phyloP scores from a whole-genome alignment of 1,284 basidiomycete genomes.

The Polyporus tsugae region DNA sequence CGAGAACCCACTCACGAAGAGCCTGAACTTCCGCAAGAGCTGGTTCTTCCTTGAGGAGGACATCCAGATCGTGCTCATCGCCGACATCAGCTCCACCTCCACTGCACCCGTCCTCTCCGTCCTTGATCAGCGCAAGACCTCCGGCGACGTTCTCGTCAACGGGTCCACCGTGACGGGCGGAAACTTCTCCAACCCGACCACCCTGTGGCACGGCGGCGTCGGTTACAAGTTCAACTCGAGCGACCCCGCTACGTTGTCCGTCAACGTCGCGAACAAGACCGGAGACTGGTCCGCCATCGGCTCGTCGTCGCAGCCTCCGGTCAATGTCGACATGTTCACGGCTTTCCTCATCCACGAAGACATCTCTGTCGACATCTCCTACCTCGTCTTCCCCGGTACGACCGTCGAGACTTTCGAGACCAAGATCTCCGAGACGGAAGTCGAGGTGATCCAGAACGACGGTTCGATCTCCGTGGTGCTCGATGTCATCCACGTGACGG shows the following conservation, averaged over 20 bases:
- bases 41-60: constrained; percentile 77
- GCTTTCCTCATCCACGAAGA: constrained; percentile 63
- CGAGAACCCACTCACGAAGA: constrained; percentile 63
- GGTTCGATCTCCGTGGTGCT: constrained; percentile 45
- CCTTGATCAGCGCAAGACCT: constrained; percentile 65
- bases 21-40: constrained; percentile 69
- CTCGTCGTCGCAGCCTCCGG: constrained; percentile 59
- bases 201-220: constrained; percentile 65
- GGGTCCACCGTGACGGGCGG: constrained; percentile 42
- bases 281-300: constrained; percentile 72
- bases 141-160: constrained; percentile 55
- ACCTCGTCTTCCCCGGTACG: constrained; percentile 63
- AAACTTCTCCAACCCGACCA: constrained; percentile 46
- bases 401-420: constrained; percentile 43
- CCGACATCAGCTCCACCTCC: constrained; percentile 55
- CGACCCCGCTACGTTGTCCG: constrained; percentile 46
- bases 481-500: constrained; percentile 40
- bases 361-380: constrained; percentile 48
- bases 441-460: constrained; percentile 49
- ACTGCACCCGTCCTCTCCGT: constrained; percentile 64
- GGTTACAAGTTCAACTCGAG: constrained; percentile 56
- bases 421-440: constrained; percentile 29
- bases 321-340: constrained; percentile 65
- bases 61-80: constrained; percentile 67
- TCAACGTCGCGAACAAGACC: constrained; percentile 55